A percentile compares a stretch with the other conserved stretches of the same genome.
phyloP scores from a whole-genome alignment of 192 early-diverging fungal species.

The Coemansia asiatica region DNA sequence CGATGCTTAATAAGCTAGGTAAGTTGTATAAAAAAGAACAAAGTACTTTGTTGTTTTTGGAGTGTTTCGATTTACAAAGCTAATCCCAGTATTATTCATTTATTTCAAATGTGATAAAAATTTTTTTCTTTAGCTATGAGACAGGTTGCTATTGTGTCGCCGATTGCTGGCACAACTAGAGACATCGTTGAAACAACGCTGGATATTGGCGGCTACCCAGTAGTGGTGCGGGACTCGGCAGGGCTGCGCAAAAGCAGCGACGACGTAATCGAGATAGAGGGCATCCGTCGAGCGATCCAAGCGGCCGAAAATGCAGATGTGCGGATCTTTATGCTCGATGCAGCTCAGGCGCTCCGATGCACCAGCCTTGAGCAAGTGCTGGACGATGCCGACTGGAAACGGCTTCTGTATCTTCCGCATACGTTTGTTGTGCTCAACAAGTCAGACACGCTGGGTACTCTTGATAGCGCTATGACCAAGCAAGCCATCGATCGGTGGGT shows the following conservation, averaged over 20 bases:
- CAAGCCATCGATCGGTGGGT: background rate
- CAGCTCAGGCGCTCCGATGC: background rate
- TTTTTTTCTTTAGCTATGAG: conserved; percentile 65
- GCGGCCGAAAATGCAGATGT: conserved; percentile 59
- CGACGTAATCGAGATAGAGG: conserved; percentile 14
- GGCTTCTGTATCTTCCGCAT: conserved; percentile 28
- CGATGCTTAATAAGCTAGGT: conserved; percentile 58
- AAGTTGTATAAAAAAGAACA: background rate
- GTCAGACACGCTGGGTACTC: conserved; percentile 52
- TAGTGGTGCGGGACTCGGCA: conserved; percentile 73
- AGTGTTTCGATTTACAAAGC: too few species aligned
- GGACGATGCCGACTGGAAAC: conserved; percentile 20
- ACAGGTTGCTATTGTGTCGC: conserved; percentile 74
- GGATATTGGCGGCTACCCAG: conserved; percentile 74
- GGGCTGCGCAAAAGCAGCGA: conserved; percentile 48
- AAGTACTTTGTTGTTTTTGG: too few species aligned
- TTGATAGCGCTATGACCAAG: background rate
- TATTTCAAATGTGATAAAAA: conserved; percentile 30
- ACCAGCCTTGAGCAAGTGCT: background rate
- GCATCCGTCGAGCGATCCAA: conserved; percentile 52
- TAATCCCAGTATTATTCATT: background rate
- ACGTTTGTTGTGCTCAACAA: conserved; percentile 70
- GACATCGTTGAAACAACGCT: conserved; percentile 74
- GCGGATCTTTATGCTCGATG: conserved; percentile 64
- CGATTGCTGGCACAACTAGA: conserved; percentile 72